Conservation (phyloP, 352 stramenopile species). For the Blastocystis sp. region DNA sequence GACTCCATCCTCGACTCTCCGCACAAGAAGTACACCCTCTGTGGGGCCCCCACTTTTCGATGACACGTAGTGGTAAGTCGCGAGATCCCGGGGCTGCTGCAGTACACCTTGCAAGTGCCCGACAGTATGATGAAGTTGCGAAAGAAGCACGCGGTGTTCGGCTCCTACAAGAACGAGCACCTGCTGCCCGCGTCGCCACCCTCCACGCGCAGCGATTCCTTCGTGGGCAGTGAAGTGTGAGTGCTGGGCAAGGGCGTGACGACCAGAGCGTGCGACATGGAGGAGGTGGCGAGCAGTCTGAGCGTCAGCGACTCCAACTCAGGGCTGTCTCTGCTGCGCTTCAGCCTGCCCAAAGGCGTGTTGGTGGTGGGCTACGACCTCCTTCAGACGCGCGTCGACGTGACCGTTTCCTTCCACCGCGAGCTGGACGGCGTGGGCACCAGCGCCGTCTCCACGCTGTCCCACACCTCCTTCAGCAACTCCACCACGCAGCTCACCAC, state of each 20-base stretch:
- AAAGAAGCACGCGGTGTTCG: slow-evolving; percentile 9
- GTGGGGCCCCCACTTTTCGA: not conserved
- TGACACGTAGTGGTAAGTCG: slow-evolving; percentile 29
- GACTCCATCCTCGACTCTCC: slow-evolving; percentile 15
- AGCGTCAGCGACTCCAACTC: not conserved
- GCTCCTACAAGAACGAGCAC: not conserved
- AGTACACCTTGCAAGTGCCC: not conserved
- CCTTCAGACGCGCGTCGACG: not conserved
- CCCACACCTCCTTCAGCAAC: not conserved
- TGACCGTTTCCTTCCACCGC: slow-evolving; percentile 9
- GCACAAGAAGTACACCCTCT: slow-evolving; percentile 9
- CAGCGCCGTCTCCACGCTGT: not conserved
- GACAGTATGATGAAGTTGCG: not conserved
- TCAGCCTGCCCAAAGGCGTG: not conserved
- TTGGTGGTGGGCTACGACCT: slow-evolving; percentile 22
- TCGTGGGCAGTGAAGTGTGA: slow-evolving; percentile 16
- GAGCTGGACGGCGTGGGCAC: not conserved
- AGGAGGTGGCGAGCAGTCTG: slow-evolving; percentile 35
- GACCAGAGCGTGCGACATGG: slow-evolving; percentile 9
- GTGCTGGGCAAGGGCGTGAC: not conserved
- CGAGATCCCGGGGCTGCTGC: not conserved
- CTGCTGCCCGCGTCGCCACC: not conserved
- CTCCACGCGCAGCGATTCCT: not conserved
- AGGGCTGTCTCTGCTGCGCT: not conserved
- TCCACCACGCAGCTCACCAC: not conserved